Conservation (phyloP, 208 protist genomes). For the Leishmania amazonensis region DNA sequence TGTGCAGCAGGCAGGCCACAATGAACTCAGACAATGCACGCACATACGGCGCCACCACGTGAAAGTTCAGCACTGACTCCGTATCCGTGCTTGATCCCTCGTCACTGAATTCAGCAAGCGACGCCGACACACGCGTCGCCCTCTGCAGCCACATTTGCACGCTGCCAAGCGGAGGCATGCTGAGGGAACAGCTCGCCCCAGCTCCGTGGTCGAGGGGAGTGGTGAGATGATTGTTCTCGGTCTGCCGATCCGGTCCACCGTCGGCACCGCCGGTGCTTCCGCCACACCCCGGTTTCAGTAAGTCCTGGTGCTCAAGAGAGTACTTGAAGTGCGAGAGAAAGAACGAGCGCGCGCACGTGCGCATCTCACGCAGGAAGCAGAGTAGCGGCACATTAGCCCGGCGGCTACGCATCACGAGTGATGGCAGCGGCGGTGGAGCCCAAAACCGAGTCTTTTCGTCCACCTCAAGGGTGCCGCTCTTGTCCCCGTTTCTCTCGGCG, state of each 20-base stretch:
- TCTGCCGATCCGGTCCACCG: not conserved
- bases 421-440: slow-evolving; percentile 30
- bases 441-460: slow-evolving; percentile 13
- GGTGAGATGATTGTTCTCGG: not conserved
- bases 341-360: slow-evolving; percentile 31
- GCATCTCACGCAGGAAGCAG: slow-evolving; percentile 73
- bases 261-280: slow-evolving; percentile 7
- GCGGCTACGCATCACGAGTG: slow-evolving; percentile 33
- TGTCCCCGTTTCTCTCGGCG: no score
- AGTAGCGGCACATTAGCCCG: slow-evolving; percentile 75
- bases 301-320: slow-evolving; percentile 18
- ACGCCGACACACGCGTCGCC: not conserved
- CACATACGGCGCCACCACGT: slow-evolving; percentile 24
- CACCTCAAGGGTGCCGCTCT: not conserved
- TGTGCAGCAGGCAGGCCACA: slow-evolving; percentile 42
- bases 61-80: slow-evolving; percentile 32
- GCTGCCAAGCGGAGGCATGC: slow-evolving; percentile 17
- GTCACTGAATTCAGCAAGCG: not conserved
- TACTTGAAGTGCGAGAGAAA: slow-evolving; percentile 35
- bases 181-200: not conserved
- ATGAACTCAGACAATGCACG: slow-evolving; percentile 33
- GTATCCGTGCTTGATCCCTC: not conserved
- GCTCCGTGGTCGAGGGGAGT: not conserved
- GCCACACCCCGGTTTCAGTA: not conserved
- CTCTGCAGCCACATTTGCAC: slow-evolving; percentile 30